These are phyloP conservation scores for Taxawa tesnikishii DNA, from an alignment of 2,329 filamentous ascomycete genomes.

Conservation along the genomic window DNA sequence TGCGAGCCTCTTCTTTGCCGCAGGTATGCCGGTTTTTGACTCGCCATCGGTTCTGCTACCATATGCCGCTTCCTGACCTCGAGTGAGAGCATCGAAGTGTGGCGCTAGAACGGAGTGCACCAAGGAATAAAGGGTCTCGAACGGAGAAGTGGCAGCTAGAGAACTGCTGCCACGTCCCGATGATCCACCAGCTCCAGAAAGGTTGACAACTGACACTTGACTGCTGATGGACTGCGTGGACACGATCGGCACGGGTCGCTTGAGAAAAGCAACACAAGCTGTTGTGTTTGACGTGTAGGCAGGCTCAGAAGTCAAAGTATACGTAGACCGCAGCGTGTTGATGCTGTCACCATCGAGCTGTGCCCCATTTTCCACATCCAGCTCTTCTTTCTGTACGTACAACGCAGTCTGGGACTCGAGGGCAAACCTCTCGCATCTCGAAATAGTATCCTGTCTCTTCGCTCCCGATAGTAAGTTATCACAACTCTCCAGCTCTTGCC, in stretches of 20 bases:
- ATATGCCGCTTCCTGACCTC: constrained; percentile 57
- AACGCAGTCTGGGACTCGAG: constrained; percentile 76
- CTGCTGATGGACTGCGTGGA: constrained; percentile 67
- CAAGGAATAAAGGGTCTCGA: constrained; percentile 83
- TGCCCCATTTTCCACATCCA: constrained; percentile 38
- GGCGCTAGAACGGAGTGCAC: constrained; percentile 85
- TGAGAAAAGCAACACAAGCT: constrained; percentile 78
- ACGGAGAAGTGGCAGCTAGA: constrained; percentile 65
- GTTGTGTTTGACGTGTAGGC: constrained; percentile 67
- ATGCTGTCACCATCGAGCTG: constrained; percentile 10
- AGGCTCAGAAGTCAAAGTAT: constrained; percentile 72
- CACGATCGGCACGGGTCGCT: constrained; percentile 80
- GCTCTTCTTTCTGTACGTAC: constrained; percentile 76
- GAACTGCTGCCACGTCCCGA: constrained; percentile 45
- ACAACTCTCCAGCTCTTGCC: constrained; percentile 64
- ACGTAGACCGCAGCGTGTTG: constrained; percentile 38
- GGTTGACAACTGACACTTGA: constrained; percentile 86
- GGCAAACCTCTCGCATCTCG: constrained; percentile 80
- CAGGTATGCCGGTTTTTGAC: constrained; percentile 84
- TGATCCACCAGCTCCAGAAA: constrained; percentile 45
- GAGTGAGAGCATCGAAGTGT: constrained; percentile 94
- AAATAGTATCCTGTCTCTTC: constrained; percentile 65
- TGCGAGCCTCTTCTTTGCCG: constrained; percentile 94
- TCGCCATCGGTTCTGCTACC: constrained; percentile 68
- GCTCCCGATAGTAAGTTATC: constrained; percentile 72